A percentile compares a stretch with the other conserved stretches of the same genome.
phyloP scores from a whole-genome alignment of 2,329 filamentous ascomycete genomes.

The Diaporthe amygdali region DNA sequence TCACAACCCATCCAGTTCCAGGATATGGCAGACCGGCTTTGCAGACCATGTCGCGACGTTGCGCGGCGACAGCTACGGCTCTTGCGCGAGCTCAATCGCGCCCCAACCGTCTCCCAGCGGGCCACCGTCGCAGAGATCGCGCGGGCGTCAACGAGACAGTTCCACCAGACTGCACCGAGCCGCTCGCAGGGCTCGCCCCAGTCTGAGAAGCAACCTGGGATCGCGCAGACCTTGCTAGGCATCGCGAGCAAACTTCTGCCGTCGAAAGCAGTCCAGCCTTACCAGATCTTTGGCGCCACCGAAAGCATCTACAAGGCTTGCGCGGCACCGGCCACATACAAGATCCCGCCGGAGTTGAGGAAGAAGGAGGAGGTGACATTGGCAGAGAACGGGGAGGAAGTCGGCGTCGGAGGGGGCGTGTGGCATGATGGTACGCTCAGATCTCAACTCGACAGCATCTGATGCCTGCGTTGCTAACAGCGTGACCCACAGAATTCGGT shows the following conservation, averaged over 20 bases:
- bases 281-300: constrained; percentile 80
- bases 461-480: constrained; percentile 18
- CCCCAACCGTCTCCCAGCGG: neutral
- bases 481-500: constrained; percentile 65
- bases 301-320: constrained; percentile 81
- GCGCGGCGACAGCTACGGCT: constrained; percentile 38
- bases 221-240: constrained; percentile 16
- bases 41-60: constrained; percentile 36
- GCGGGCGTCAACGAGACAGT: constrained; percentile 17
- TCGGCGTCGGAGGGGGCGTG: constrained; percentile 75
- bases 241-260: constrained; percentile 21
- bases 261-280: constrained; percentile 47
- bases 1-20: neutral
- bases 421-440: constrained; percentile 77
- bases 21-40: constrained; percentile 52
- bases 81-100: constrained; percentile 12
- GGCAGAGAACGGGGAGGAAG: constrained; percentile 79
- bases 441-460: neutral
- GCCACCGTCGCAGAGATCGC: constrained; percentile 15
- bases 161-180: constrained; percentile 22
- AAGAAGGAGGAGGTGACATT: constrained; percentile 71
- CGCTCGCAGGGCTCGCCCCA: constrained; percentile 11
- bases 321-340: constrained; percentile 75
- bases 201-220: neutral
- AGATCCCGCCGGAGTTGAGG: constrained; percentile 70